Conservation (phyloP, 306 rosid species). For the Malus sylvestris region DNA sequence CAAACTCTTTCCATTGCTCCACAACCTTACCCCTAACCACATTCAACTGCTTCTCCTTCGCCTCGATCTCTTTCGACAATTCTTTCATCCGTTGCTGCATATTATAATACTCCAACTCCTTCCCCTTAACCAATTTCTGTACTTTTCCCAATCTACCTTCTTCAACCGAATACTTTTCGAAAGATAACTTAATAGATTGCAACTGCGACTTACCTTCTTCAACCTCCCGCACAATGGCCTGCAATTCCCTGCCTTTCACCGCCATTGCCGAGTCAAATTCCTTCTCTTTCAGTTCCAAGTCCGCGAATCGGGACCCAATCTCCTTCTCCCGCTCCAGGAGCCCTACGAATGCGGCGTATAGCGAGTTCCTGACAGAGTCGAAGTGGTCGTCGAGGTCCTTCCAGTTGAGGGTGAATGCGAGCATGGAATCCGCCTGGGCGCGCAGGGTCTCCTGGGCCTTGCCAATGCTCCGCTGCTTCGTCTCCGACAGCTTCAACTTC, state of each 20-base stretch:
- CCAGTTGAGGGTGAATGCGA: slow-evolving; percentile 30
- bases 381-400: slow-evolving; percentile 40
- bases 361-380: slow-evolving; percentile 11
- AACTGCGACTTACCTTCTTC: neutral
- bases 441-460: slow-evolving; percentile 25
- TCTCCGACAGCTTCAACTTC: slow-evolving; percentile 18
- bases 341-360: neutral
- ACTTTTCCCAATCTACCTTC: slow-evolving; percentile 4
- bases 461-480: slow-evolving; percentile 24
- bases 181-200: neutral
- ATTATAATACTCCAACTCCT: slow-evolving; percentile 15
- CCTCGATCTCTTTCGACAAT: neutral
- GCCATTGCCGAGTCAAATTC: neutral
- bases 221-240: neutral
- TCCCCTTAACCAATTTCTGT: slow-evolving; percentile 21
- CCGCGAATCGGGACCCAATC: neutral
- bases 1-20: slow-evolving; percentile 16
- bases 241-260: slow-evolving; percentile 1
- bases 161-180: slow-evolving; percentile 23
- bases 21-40: neutral
- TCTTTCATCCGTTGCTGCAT: slow-evolving; percentile 6
- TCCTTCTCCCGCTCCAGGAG: slow-evolving; percentile 5
- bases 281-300: neutral
- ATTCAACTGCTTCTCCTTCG: neutral
- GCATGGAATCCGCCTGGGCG: slow-evolving; percentile 20